Base-by-base conservation (phyloP, 805 yeast species). In the Pichia cabralensis region DNA sequence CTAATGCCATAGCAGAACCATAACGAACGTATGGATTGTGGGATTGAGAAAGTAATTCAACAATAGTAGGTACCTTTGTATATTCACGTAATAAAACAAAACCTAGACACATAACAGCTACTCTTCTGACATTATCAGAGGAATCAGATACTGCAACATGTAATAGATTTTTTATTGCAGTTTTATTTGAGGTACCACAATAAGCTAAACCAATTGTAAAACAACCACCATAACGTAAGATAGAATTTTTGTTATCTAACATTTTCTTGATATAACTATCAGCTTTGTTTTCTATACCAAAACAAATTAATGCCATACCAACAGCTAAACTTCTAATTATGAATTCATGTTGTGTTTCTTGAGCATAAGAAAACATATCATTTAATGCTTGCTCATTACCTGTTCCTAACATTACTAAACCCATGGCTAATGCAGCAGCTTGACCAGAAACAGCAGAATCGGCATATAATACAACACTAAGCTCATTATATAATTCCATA, bases 21-120 rank as follows among this genome's bases (percentile, higher is more conserved):
- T 92, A 92, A 58, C 98, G 82, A 24, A 92, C 97, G 55, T 92
- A 96, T 11, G 98, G 95, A 56, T 92, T 92, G 58, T 92, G 96
- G 1, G 95, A 83, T 58, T 86, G 95, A 0, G 95, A 75, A 47
- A 92, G 69, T 38, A 92, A 67, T 56, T 89, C 95, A 25, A 92
- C 96, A 62, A 92, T 81, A 46, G 94, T 80, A 38, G 98, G 98
- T 15, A 92, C 89, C 0, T 95, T 86, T 12, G 86, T 77, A 58
- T 85, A 83, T 55, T 88, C 94, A 53, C 95, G 82, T 40, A 89
- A 69, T 46, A 92, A 67, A 31, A 92, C 79, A 60, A 92, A 92
- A 15, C 98, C 98, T 35, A 92, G 69, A 7, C 86, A 77, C 58
- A 80, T 77, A 12, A 89, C 96, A 2, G 98, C 83, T 2, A 95